Percentiles rank a stretch among this genome's conserved stretches.
These are phyloP conservation scores for Suillus sp. DNA, from an alignment of 768 basidiomycete species.

Conservation along the genomic window DNA sequence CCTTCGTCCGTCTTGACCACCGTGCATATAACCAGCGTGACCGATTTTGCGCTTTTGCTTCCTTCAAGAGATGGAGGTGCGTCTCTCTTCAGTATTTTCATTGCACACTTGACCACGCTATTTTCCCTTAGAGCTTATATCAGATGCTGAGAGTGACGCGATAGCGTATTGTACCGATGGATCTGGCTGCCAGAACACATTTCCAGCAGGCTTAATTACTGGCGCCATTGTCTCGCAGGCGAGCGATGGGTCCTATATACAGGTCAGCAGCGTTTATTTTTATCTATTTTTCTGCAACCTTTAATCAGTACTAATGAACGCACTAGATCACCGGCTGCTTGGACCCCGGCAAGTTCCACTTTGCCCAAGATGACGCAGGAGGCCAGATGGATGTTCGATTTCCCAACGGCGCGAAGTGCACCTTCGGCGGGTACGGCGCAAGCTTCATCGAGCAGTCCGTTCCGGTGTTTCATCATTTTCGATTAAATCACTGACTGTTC, in stretches of 20 bases:
- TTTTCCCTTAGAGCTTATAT: conserved; percentile 36
- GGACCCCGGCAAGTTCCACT: conserved; percentile 32
- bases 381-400: conserved; percentile 54
- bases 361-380: conserved; percentile 40
- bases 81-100: conserved; percentile 6
- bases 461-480: neutral
- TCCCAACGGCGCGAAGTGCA: conserved; percentile 55
- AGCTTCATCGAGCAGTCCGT: conserved; percentile 55
- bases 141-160: conserved; percentile 41
- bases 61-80: conserved; percentile 37
- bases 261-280: conserved; percentile 28
- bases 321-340: conserved; percentile 44
- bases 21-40: conserved; percentile 33
- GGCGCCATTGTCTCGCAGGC: conserved; percentile 37
- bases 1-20: conserved; percentile 35
- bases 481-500: neutral
- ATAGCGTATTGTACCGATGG: conserved; percentile 39
- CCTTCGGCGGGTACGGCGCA: conserved; percentile 51
- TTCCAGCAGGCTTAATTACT: conserved; percentile 40
- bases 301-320: neutral
- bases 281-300: neutral
- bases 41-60: conserved; percentile 39
- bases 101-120: conserved; percentile 2
- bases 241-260: conserved; percentile 41
- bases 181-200: conserved; percentile 29